phyloP scores from a whole-genome alignment of 2,329 filamentous ascomycete genomes.

The Emmonsiellopsis sp. region DNA sequence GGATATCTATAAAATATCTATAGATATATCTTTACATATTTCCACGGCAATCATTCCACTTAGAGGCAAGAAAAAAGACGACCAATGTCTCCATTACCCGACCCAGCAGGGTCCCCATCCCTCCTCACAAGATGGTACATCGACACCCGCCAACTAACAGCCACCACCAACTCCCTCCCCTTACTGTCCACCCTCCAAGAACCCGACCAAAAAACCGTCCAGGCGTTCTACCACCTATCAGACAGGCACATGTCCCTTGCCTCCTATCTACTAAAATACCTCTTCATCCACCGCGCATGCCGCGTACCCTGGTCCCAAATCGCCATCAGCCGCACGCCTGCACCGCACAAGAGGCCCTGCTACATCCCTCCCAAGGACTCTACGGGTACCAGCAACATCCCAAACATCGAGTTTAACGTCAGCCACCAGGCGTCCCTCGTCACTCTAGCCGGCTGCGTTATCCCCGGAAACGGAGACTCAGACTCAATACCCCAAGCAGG shows the following conservation, averaged over 20 bases:
- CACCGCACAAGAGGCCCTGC: conserved; percentile 42
- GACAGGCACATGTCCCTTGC: conserved; percentile 54
- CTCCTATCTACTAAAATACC: conserved; percentile 52
- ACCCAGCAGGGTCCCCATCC: conserved; percentile 7
- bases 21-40: neutral
- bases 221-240: conserved; percentile 42
- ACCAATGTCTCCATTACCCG: conserved; percentile 3
- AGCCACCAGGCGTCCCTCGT: conserved; percentile 56
- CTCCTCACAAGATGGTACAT: conserved; percentile 34
- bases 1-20: neutral
- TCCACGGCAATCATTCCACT: neutral
- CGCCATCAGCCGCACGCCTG: conserved; percentile 41
- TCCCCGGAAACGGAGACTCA: conserved; percentile 9
- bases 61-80: neutral
- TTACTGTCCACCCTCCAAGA: conserved; percentile 31
- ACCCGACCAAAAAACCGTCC: conserved; percentile 42
- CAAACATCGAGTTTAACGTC: conserved; percentile 52
- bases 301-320: conserved; percentile 50
- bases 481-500: conserved; percentile 2
- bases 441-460: conserved; percentile 43
- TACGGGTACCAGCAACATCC: conserved; percentile 7
- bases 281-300: conserved; percentile 47
- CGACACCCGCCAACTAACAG: conserved; percentile 29
- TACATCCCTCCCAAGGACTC: conserved; percentile 32
- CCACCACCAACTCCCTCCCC: conserved; percentile 23